A percentile compares a stretch with the other conserved stretches of the same genome.
phyloP scores from a whole-genome alignment of 164 flowering plant genomes.

The Chimonanthus praecox region DNA sequence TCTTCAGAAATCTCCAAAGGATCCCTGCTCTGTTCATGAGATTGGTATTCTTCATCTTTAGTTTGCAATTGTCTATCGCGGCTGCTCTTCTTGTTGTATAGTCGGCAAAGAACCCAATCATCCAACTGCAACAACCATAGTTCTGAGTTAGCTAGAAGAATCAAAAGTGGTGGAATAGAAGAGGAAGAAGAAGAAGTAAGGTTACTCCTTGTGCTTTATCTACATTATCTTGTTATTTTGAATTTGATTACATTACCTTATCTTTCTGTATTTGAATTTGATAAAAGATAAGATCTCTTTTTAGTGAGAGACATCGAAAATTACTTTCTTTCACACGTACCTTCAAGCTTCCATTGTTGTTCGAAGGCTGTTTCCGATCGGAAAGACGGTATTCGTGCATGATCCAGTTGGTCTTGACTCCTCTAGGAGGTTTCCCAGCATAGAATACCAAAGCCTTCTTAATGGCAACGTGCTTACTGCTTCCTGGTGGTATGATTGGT shows the following conservation, averaged over 20 bases:
- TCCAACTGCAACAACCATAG: constrained; percentile 16
- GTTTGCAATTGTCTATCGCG: constrained; percentile 4
- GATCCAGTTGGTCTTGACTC: constrained; percentile 26
- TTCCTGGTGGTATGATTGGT: constrained; percentile 13
- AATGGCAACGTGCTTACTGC: constrained; percentile 8
- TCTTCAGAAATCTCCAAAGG: constrained; percentile 10
- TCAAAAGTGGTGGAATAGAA: neutral
- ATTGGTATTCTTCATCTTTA: neutral
- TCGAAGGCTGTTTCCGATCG: too few relatives aligned
- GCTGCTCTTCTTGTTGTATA: constrained; percentile 25
- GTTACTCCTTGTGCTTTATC: too few relatives aligned
- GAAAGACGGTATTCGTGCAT: constrained; percentile 19
- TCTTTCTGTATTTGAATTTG: too few relatives aligned
- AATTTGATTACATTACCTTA: too few relatives aligned
- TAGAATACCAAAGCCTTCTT: constrained; percentile 25
- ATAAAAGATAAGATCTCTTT: too few relatives aligned
- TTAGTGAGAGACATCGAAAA: too few relatives aligned
- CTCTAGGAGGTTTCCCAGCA: constrained; percentile 23
- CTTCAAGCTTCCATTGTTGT: too few relatives aligned
- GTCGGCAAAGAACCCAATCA: constrained; percentile 25
- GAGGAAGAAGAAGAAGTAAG: neutral
- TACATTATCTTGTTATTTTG: too few relatives aligned
- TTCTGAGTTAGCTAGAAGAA: neutral
- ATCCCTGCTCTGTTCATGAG: constrained; percentile 10
- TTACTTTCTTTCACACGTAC: too few relatives aligned